A percentile compares a stretch with the other conserved stretches of the same genome.
phyloP scores from a whole-genome alignment of 2,329 filamentous ascomycete genomes.

The Cytospora piceae region DNA sequence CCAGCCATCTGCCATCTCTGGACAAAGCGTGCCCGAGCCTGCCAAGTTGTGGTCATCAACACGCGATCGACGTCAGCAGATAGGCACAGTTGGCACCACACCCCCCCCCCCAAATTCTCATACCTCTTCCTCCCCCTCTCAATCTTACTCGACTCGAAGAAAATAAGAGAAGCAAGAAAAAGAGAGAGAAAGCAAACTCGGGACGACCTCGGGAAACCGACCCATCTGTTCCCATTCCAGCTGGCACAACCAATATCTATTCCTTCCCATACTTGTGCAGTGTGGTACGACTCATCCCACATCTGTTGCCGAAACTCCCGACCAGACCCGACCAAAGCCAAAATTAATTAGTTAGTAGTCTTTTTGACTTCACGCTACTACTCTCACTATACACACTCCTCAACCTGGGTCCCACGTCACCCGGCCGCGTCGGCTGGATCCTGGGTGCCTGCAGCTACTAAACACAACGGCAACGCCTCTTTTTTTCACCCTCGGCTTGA shows the following conservation, averaged over 20 bases:
- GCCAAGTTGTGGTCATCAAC: constrained; percentile 12
- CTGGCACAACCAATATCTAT: not conserved
- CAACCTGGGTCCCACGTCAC: constrained; percentile 16
- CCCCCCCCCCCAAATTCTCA: not conserved
- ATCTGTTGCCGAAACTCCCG: constrained; percentile 20
- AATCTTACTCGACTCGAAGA: not conserved
- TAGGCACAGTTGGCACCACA: constrained; percentile 16
- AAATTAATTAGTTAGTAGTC: constrained; percentile 9
- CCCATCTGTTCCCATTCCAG: not conserved
- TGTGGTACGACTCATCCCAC: constrained; percentile 7
- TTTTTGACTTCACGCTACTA: not conserved
- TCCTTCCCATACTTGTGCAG: not conserved
- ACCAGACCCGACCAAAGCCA: not conserved
- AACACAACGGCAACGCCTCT: constrained; percentile 19
- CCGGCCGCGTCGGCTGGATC: constrained; percentile 2
- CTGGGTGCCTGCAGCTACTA: constrained; percentile 23
- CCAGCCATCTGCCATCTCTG: constrained; percentile 16
- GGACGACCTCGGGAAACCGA: constrained; percentile 7
- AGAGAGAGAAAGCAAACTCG: not conserved
- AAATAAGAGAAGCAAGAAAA: not conserved
- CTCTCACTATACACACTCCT: constrained; percentile 11
- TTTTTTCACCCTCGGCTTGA: constrained; percentile 8
- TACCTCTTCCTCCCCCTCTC: not conserved
- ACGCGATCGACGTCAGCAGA: constrained; percentile 24
- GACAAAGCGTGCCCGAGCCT: not conserved